Percentiles rank a stretch among this genome's conserved stretches.
phyloP scores from a whole-genome alignment of 176 grass and related monocot species.

The Zea luxurians region DNA sequence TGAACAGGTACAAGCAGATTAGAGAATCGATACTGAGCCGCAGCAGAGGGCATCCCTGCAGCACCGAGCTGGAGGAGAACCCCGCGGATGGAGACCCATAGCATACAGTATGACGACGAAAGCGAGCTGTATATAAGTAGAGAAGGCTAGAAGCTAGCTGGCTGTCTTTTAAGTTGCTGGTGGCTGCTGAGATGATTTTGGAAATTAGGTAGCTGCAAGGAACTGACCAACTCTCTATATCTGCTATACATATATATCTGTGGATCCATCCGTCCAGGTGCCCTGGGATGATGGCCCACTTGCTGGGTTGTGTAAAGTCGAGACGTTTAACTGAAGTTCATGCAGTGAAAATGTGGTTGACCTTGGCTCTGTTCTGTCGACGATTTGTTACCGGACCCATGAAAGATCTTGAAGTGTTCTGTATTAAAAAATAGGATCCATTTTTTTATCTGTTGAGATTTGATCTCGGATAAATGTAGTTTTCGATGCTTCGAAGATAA shows the following conservation, averaged over 20 bases:
- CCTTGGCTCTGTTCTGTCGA: no score
- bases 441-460: no score
- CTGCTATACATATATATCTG: no score
- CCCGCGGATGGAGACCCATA: constrained; percentile 40
- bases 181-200: constrained; percentile 35
- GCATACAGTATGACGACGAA: constrained; percentile 19
- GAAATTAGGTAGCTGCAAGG: constrained; percentile 29
- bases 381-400: no score
- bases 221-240: constrained; percentile 17
- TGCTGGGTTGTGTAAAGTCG: constrained; percentile 43
- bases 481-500: no score
- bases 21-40: constrained; percentile 51
- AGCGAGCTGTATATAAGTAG: constrained; percentile 58
- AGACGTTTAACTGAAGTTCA: constrained; percentile 13
- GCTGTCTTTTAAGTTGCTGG: constrained; percentile 29
- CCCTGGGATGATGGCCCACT: constrained; percentile 41
- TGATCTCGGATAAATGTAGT: no score
- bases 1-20: constrained; percentile 58
- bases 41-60: constrained; percentile 9
- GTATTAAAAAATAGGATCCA: no score
- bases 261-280: no score
- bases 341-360: not conserved
- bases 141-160: constrained; percentile 16
- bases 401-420: no score
- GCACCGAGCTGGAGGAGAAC: constrained; percentile 28